Percentiles rank a stretch among this genome's conserved stretches.
phyloP scores from a whole-genome alignment of 345 rosid genomes.

The Trapa bicornis region DNA sequence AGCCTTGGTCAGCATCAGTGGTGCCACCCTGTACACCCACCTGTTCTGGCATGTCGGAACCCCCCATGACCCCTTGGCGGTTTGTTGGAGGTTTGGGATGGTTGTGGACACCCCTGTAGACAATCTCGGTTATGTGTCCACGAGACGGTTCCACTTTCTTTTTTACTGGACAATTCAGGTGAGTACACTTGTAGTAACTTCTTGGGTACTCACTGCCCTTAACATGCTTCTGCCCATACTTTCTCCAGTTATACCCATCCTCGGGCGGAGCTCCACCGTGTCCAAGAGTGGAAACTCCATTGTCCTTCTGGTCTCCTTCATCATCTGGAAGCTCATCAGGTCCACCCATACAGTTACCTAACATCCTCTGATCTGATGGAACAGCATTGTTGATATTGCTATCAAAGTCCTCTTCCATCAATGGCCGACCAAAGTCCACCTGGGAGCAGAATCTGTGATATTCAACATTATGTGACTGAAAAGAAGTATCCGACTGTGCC shows the following conservation, averaged over 20 bases:
- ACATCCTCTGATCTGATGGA: conserved; percentile 23
- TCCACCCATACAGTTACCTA: conserved; percentile 26
- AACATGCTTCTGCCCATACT: conserved; percentile 91
- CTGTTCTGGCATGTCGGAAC: conserved; percentile 44
- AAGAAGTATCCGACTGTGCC: conserved; percentile 38
- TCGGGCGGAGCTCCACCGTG: conserved; percentile 48
- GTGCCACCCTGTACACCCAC: conserved; percentile 25
- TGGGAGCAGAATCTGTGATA: conserved; percentile 13
- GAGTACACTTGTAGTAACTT: conserved; percentile 95
- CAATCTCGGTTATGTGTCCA: conserved; percentile 93
- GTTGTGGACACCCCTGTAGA: conserved; percentile 85
- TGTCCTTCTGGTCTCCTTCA: conserved; percentile 49
- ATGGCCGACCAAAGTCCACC: conserved; percentile 27
- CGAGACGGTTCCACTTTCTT: conserved; percentile 92
- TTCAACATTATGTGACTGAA: conserved; percentile 11
- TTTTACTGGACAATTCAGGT: conserved; percentile 72
- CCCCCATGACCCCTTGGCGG: conserved; percentile 51
- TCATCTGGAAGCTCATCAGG: conserved; percentile 21
- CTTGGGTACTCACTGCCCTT: conserved; percentile 96
- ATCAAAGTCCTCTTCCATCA: conserved; percentile 28
- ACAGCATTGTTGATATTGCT: conserved; percentile 10
- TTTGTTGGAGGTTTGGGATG: conserved; percentile 66
- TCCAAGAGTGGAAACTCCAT: conserved; percentile 38
- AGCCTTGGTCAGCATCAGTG: conserved; percentile 30
- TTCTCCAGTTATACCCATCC: conserved; percentile 94